These are phyloP conservation scores for Letharia columbiana DNA, from an alignment of 495 filamentous ascomycete genomes.

Conservation along the genomic window DNA sequence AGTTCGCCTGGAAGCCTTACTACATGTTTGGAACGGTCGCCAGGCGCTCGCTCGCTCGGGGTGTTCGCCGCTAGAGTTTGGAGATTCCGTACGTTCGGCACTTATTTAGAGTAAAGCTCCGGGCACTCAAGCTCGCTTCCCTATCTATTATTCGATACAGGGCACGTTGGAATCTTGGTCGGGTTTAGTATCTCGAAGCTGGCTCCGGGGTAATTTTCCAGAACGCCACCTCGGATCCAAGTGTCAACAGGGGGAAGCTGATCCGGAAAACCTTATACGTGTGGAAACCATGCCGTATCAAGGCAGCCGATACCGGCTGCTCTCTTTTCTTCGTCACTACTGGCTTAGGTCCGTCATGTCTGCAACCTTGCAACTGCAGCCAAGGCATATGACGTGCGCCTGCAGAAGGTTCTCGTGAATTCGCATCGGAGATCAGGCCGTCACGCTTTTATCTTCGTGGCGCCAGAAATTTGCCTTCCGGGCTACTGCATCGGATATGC, in stretches of 20 bases:
- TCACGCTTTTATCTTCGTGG: not conserved
- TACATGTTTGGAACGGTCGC: not conserved
- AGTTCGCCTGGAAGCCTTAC: not conserved
- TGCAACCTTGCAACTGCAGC: not conserved
- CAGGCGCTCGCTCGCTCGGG: not conserved
- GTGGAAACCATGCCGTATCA: not conserved
- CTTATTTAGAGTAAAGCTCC: not conserved
- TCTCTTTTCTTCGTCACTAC: not conserved
- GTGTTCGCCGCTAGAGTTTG: not conserved
- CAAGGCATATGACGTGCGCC: not conserved
- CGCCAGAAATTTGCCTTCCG: not conserved
- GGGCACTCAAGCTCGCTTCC: not conserved
- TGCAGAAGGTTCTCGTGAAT: not conserved
- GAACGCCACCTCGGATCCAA: not conserved
- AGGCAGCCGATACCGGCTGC: not conserved
- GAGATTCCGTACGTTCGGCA: not conserved
- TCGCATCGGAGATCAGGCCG: not conserved
- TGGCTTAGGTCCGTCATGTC: not conserved
- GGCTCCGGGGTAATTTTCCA: not conserved
- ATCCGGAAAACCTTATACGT: not conserved
- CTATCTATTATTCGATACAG: no score
- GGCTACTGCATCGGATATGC: conserved; percentile 3
- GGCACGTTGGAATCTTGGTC: not conserved
- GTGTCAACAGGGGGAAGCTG: not conserved
- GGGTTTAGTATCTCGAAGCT: not conserved